Base-by-base conservation (phyloP, 768 basidiomycete species). In the Hydnomerulius pinastri region DNA sequence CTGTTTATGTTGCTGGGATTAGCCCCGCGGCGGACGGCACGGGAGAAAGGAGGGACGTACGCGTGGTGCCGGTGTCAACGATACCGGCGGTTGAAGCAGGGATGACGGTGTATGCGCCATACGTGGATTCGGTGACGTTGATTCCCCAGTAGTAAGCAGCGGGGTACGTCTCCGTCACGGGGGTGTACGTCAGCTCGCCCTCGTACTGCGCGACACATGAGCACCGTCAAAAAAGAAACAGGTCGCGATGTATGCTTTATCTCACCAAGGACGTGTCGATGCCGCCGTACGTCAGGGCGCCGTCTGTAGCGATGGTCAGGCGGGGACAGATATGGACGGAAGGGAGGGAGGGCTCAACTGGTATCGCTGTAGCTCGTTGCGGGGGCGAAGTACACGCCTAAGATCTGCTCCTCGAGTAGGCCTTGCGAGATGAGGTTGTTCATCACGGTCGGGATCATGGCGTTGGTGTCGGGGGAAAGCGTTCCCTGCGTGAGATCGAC, bases 141-240 rank as follows among this genome's bases (percentile, higher is more conserved):
- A 70, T 58, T 9, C 68, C 68, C 69, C 69, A 70, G 53, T 36
- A 70, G 7, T 2, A 9, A 15, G 46, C 29, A 2, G 68, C 50
- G 6, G 67, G 65, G 10, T 3, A 30, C 20, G 63, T 71, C 27
- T 18, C 4, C 30, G 70, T 71, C 43, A 68, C 30, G 13, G 60
- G 66, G 28, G 35, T 41, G 51, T 64, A 65, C 2, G 51, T 59
- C 33, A 68, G 28, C 9, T 43, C 13, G 15, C 68, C 65, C n/a
- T 49, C 28, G 39, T 60, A 60, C 59, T 68, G 32, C 36, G 25
- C 15, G 13, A 9, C 9, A 35, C 18, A 20, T 48, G n/a, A 55
- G 10, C 8, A 36, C 15, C 23, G 3, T 3, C 9, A 4, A 13
- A 15, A 32, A 32, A 3, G 4, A 33, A 17, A 12, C n/a, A 35